These are phyloP conservation scores for Sporothrix variecibatus DNA, from an alignment of 2,329 filamentous ascomycete genomes.

Conservation along the genomic window DNA sequence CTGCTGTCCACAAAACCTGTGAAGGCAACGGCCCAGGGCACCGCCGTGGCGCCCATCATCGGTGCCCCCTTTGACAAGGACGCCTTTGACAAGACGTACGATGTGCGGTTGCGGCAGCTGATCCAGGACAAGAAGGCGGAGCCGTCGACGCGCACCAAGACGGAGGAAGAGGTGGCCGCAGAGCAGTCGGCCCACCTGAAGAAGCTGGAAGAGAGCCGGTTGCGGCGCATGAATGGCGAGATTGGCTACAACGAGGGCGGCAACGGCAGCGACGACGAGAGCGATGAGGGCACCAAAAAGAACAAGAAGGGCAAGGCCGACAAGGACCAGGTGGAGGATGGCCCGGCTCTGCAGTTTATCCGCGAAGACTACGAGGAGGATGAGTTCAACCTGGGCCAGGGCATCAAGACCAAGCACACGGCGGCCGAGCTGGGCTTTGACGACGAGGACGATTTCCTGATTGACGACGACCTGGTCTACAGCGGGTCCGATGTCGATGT, in stretches of 20 bases:
- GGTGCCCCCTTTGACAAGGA: conserved; percentile 56
- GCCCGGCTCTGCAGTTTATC: conserved; percentile 28
- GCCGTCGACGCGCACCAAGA: conserved; percentile 86
- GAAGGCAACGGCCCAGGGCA: conserved; percentile 29
- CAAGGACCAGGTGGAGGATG: conserved; percentile 32
- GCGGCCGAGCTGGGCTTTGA: conserved; percentile 72
- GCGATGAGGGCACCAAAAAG: conserved; percentile 53
- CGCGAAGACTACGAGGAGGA: conserved; percentile 52
- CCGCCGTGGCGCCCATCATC: conserved; percentile 28
- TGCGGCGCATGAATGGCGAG: conserved; percentile 85
- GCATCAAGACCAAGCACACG: conserved; percentile 59
- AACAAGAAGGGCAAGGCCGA: conserved; percentile 48
- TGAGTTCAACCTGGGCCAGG: conserved; percentile 61
- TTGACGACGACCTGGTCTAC: conserved; percentile 86
- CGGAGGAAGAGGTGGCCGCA: conserved; percentile 78
- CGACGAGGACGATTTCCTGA: conserved; percentile 90
- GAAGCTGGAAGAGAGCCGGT: conserved; percentile 78
- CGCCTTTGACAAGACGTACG: conserved; percentile 82
- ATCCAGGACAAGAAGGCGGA: conserved; percentile 81
- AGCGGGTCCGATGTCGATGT: conserved; percentile 72
- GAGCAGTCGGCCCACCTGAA: conserved; percentile 77
- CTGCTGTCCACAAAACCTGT: conserved; percentile 58
- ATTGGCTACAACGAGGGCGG: conserved; percentile 59
- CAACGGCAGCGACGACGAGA: conserved; percentile 56
- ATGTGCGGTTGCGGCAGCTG: conserved; percentile 77